Evolutionary conservation across 768 basidiomycete species (phyloP).

Genomic region (Xerocomus potaroensis): DNA sequence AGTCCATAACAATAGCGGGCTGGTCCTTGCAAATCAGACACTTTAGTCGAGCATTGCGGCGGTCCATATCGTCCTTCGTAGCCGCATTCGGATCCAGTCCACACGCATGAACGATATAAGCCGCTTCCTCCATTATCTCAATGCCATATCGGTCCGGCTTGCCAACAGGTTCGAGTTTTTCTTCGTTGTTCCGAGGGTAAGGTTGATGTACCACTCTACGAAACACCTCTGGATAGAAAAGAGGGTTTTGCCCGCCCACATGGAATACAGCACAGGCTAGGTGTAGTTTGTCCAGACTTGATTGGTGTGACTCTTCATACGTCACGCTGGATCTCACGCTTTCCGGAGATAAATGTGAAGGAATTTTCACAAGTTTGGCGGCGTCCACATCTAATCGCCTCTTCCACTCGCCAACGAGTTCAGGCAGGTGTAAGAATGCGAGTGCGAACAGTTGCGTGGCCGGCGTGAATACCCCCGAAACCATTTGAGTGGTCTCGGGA

Average conservation of each 20-base stretch:
- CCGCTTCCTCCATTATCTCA: background rate
- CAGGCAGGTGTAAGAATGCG: slow-evolving; percentile 10
- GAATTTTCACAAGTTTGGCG: slow-evolving; percentile 1
- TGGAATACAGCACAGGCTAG: slow-evolving; percentile 10
- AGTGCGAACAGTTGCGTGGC: background rate
- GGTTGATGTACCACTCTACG: background rate
- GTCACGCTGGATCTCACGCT: background rate
- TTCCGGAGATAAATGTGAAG: background rate
- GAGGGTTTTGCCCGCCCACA: background rate
- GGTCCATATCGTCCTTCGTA: slow-evolving; percentile 10
- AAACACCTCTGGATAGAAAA: background rate
- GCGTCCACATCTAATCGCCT: slow-evolving; percentile 6
- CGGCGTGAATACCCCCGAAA: no score
- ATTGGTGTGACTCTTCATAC: background rate
- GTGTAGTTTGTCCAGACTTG: background rate
- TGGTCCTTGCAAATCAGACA: background rate
- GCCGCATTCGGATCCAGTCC: slow-evolving; percentile 6
- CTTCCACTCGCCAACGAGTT: slow-evolving; percentile 5
- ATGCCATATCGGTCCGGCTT: background rate
- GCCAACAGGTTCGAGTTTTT: no score
- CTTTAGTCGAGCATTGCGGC: background rate
- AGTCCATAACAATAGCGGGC: background rate
- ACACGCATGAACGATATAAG: slow-evolving; percentile 3
- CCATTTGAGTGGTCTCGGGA: background rate
- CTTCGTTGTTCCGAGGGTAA: background rate